A percentile compares a stretch with the other conserved stretches of the same genome.
Evolutionary conservation across 768 basidiomycete genomes (phyloP).

Genomic region (Hericium coralloides): DNA sequence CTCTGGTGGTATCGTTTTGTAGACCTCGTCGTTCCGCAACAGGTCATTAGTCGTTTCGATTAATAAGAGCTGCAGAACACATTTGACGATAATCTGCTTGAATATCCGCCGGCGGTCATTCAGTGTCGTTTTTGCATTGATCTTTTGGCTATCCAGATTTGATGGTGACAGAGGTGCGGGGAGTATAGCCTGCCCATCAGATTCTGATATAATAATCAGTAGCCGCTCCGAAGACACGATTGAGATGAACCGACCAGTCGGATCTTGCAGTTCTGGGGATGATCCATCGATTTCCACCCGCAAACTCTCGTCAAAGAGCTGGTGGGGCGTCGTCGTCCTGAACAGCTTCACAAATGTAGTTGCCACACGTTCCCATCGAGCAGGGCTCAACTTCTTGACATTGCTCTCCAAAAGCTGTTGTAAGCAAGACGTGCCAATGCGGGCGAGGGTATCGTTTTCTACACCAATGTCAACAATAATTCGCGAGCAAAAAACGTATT

Average conservation of each 20-base stretch:
- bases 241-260: conserved; percentile 16
- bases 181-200: conserved; percentile 59
- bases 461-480: conserved; percentile 1
- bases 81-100: conserved; percentile 99
- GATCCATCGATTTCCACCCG: conserved; percentile 72
- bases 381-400: conserved; percentile 72
- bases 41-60: conserved; percentile 98
- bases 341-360: conserved; percentile 94
- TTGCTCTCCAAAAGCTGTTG: conserved; percentile 95
- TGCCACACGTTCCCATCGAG: conserved; percentile 87
- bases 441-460: conserved; percentile 98
- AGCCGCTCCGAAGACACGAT: background rate
- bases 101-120: conserved; percentile 78
- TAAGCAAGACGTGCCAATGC: conserved; percentile 95
- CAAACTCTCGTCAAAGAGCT: conserved; percentile 88
- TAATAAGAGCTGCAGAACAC: conserved; percentile 89
- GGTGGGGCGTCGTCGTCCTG: conserved; percentile 94
- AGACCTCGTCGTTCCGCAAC: conserved; percentile 85
- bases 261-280: conserved; percentile 45
- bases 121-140: conserved; percentile 44
- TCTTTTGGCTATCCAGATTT: conserved; percentile 38
- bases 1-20: conserved; percentile 88
- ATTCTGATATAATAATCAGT: conserved; percentile 34
- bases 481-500: background rate
- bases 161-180: conserved; percentile 83